phyloP scores from a whole-genome alignment of 163 green algal genomes.

The Trebouxia gelatinosa region DNA sequence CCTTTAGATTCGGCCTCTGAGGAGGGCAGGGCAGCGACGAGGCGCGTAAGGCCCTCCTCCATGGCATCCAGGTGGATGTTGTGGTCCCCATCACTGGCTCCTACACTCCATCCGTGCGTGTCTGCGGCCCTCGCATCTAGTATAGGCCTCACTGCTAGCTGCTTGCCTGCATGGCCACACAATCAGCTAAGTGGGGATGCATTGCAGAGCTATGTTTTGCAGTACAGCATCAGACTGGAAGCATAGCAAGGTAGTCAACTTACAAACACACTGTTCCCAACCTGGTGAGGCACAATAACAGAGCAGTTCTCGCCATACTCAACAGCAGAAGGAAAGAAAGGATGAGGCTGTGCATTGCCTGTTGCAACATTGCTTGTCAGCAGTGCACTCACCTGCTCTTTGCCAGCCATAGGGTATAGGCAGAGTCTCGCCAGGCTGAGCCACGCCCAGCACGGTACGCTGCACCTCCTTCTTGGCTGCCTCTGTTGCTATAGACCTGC shows the following conservation, averaged over 20 bases:
- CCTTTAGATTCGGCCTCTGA: constrained; percentile 5
- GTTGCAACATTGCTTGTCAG: no score
- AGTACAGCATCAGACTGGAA: background rate
- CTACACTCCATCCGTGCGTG: constrained; percentile 57
- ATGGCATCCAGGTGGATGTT: constrained; percentile 55
- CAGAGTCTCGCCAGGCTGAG: constrained; percentile 58
- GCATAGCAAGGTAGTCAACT: background rate
- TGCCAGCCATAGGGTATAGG: constrained; percentile 72
- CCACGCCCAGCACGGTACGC: constrained; percentile 53
- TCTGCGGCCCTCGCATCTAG: background rate
- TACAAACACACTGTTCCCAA: constrained; percentile 3
- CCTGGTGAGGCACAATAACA: no score
- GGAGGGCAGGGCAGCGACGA: constrained; percentile 58
- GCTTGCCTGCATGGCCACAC: constrained; percentile 46
- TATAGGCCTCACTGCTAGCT: constrained; percentile 60
- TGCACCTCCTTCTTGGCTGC: background rate
- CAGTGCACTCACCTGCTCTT: constrained; percentile 49
- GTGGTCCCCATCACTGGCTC: constrained; percentile 36
- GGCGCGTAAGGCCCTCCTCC: constrained; percentile 62
- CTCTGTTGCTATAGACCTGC: constrained; percentile 13
- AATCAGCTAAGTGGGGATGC: no score
- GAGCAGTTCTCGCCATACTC: no score
- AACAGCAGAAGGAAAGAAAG: no score
- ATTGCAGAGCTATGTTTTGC: no score
- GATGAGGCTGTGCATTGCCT: no score